Evolutionary conservation across 2,329 filamentous ascomycete genomes (phyloP).

Genomic region (Helotiales sp.): DNA sequence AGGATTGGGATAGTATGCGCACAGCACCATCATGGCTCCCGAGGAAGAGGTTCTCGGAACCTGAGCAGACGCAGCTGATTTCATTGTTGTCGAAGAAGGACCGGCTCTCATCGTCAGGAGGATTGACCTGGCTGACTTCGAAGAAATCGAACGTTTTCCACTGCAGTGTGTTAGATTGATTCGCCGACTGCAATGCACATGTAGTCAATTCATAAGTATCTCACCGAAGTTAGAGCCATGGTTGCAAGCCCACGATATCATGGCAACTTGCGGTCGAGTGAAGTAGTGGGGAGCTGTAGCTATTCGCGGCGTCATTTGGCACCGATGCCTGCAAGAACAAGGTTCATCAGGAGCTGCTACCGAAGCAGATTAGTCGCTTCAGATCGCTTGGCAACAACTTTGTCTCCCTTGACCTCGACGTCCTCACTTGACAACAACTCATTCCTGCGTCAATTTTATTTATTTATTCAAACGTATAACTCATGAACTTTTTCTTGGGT

Average conservation of each 20-base stretch:
- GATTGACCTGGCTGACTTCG: constrained; percentile 84
- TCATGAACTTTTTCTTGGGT: too few species aligned
- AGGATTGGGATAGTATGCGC: constrained; percentile 83
- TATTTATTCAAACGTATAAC: too few species aligned
- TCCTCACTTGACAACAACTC: too few species aligned
- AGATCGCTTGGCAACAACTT: neutral
- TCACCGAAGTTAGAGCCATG: constrained; percentile 40
- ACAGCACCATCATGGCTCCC: constrained; percentile 85
- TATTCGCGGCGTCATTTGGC: constrained; percentile 14
- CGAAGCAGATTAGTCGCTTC: neutral
- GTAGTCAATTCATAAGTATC: neutral
- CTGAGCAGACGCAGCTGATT: constrained; percentile 82
- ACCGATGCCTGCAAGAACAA: constrained; percentile 7
- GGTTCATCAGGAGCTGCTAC: neutral
- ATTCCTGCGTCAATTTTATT: too few species aligned
- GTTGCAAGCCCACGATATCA: constrained; percentile 22
- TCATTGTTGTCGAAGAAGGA: constrained; percentile 82
- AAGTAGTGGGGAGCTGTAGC: constrained; percentile 8
- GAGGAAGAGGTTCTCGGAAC: constrained; percentile 87
- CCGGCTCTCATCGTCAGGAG: constrained; percentile 77
- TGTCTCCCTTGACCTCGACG: too few species aligned
- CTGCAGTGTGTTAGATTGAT: constrained; percentile 45
- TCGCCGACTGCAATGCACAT: neutral
- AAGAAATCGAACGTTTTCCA: constrained; percentile 99
- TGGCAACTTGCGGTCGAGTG: constrained; percentile 15